Evolutionary conservation across 345 rosid species (phyloP).

Genomic region (Viola odorata): DNA sequence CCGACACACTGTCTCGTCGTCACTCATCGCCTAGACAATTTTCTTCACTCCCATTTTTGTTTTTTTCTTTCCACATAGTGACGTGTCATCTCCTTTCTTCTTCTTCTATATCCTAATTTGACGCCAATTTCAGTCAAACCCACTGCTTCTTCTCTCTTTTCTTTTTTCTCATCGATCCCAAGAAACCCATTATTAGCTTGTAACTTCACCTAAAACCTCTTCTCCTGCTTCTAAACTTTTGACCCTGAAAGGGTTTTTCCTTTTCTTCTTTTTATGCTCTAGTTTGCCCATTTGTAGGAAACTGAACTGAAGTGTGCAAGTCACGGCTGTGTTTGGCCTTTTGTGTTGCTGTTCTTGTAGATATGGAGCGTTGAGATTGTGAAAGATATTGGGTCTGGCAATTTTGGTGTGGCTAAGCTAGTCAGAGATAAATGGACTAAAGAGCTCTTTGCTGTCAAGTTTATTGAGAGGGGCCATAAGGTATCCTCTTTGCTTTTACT

Average conservation of each 20-base stretch:
- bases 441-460: conserved; percentile 69
- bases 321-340: too few relatives aligned
- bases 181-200: too few relatives aligned
- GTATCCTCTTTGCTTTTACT: conserved; percentile 24
- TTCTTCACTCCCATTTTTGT: neutral
- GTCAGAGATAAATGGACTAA: conserved; percentile 56
- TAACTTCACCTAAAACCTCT: too few relatives aligned
- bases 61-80: neutral
- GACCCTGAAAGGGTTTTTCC: neutral
- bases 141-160: neutral
- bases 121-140: neutral
- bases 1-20: too few relatives aligned
- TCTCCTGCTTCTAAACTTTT: neutral
- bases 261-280: neutral
- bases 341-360: neutral
- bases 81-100: neutral
- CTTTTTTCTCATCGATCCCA: too few relatives aligned
- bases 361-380: conserved; percentile 77
- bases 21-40: neutral
- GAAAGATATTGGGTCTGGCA: conserved; percentile 84
- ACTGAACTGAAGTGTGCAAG: neutral
- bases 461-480: conserved; percentile 79
- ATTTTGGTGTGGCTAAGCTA: conserved; percentile 86
- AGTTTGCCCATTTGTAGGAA: neutral
- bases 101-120: too few relatives aligned